Base-by-base conservation (phyloP, 164 flowering plant species). In the Taxillus chinensis region DNA sequence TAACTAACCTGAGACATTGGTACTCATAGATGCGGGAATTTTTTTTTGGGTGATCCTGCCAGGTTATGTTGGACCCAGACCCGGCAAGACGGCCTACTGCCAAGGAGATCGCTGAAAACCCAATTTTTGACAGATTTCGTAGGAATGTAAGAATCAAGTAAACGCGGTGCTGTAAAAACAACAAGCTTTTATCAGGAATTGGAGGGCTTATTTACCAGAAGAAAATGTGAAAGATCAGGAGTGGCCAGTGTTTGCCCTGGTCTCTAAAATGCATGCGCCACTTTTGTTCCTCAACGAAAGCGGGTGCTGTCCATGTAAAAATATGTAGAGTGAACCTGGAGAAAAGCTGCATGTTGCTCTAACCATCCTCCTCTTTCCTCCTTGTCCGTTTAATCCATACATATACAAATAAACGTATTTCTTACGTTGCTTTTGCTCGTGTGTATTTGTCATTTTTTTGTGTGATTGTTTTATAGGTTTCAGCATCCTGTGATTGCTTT, bases 41-140 rank as follows among this genome's bases (percentile, higher is more conserved):
- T 27, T 27, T 27, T 27, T 27, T n/a, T n/a, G n/a, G 27, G 27
- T 27, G 27, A 27, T 27, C 27, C 27, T 27, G 5, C 53, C 86
- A 92, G 98, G 81, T 51, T n/a, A 90, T 93, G 98, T 67, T 88
- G 69, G 96, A 93, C 40, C 92, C 86, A 3, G 85, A 88, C 72
- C 98, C 96, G 38, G 65, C 68, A 39, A 73, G 79, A n/a, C 82
- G 95, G n/a, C 98, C 98, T 62, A 85, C 96, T 53, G 97, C 97
- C 5, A 80, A 74, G 67, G 86, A 88, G 37, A 57, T 93, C 41
- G 66, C 88, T 5, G 77, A 77, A 63, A 82, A 88, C 70, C 84
- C 86, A 60, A 80, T 88, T 40, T 90, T 88, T 64, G 74, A 71
- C 52, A 77, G 71, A 69, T 45, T 69, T 37, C 70, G 38, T 38